Percentiles rank a stretch among this genome's conserved stretches.
phyloP scores from a whole-genome alignment of 768 basidiomycete genomes.

The Asterophora lycoperdoides region DNA sequence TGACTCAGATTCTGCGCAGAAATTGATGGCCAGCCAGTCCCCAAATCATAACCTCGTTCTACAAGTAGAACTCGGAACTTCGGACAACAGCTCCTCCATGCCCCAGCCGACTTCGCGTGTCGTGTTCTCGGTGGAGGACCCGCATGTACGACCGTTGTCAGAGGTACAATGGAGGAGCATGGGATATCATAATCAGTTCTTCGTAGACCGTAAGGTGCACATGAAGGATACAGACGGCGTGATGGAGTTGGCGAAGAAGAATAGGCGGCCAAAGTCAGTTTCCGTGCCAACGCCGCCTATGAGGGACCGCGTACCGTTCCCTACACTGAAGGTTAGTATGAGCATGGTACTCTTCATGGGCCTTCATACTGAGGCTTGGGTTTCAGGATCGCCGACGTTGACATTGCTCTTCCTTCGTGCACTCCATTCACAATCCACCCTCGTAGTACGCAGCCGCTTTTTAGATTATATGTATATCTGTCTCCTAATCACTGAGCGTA shows the following conservation, averaged over 20 bases:
- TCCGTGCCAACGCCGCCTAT: not conserved
- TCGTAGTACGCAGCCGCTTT: too few species aligned
- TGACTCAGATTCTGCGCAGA: too few species aligned
- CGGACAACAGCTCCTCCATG: not conserved
- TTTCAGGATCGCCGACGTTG: too few species aligned
- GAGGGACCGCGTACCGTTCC: not conserved
- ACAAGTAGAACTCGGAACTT: too few species aligned
- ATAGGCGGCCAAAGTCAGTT: not conserved
- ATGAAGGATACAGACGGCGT: not conserved
- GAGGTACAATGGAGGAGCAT: slow-evolving; percentile 11
- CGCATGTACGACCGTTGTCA: slow-evolving; percentile 2
- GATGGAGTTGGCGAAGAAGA: not conserved
- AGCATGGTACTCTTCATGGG: not conserved
- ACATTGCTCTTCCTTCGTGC: too few species aligned
- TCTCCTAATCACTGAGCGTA: too few species aligned
- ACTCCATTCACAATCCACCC: too few species aligned
- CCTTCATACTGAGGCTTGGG: too few species aligned
- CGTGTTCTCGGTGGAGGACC: slow-evolving; percentile 5
- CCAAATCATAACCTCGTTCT: too few species aligned
- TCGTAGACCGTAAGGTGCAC: slow-evolving; percentile 1
- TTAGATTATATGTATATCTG: too few species aligned
- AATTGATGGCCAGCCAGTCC: too few species aligned
- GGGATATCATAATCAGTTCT: slow-evolving; percentile 22
- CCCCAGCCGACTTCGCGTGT: slow-evolving; percentile 4
- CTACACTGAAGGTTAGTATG: not conserved